Percentiles rank a stretch among this genome's conserved stretches.
phyloP scores from a whole-genome alignment of 371 early-diverging fungal species.

The Mortierella sp. region DNA sequence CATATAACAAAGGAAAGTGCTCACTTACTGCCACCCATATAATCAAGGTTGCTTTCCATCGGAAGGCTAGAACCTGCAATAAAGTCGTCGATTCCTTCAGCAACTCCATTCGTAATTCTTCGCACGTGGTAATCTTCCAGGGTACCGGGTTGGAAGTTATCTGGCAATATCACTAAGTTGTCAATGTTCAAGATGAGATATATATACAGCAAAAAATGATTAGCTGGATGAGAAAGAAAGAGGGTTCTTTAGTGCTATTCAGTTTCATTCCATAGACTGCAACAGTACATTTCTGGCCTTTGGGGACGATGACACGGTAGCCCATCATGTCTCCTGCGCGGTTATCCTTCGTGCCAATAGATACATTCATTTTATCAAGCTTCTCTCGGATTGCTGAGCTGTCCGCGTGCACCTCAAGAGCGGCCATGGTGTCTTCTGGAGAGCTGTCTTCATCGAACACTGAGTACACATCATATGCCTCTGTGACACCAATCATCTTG shows the following conservation, averaged over 20 bases:
- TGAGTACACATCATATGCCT: slow-evolving; percentile 63
- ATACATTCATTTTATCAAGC: slow-evolving; percentile 27
- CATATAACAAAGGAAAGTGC: not conserved
- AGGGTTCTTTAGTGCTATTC: not conserved
- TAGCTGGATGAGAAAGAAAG: no score
- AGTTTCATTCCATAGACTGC: no score
- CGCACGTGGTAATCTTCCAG: slow-evolving; percentile 76
- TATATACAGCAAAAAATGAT: not conserved
- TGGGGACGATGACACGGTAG: slow-evolving; percentile 36
- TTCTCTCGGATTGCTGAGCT: slow-evolving; percentile 18
- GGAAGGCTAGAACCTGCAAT: slow-evolving; percentile 80
- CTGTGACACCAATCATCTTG: slow-evolving; percentile 70
- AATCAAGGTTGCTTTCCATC: slow-evolving; percentile 92
- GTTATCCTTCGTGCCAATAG: slow-evolving; percentile 55
- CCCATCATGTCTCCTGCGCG: slow-evolving; percentile 57
- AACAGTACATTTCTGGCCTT: slow-evolving; percentile 31
- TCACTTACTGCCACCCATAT: slow-evolving; percentile 83
- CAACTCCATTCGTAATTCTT: slow-evolving; percentile 85
- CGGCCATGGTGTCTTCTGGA: no score
- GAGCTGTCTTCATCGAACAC: slow-evolving; percentile 52
- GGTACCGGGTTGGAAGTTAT: slow-evolving; percentile 29
- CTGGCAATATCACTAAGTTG: slow-evolving; percentile 32
- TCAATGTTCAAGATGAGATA: not conserved
- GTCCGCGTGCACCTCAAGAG: not conserved
- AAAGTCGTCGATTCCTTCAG: slow-evolving; percentile 91